Evolutionary conservation across 805 yeast species (phyloP), one percentile per base, ranked within the genome.

Genomic region (Nakazawaea wyomingensis): DNA sequence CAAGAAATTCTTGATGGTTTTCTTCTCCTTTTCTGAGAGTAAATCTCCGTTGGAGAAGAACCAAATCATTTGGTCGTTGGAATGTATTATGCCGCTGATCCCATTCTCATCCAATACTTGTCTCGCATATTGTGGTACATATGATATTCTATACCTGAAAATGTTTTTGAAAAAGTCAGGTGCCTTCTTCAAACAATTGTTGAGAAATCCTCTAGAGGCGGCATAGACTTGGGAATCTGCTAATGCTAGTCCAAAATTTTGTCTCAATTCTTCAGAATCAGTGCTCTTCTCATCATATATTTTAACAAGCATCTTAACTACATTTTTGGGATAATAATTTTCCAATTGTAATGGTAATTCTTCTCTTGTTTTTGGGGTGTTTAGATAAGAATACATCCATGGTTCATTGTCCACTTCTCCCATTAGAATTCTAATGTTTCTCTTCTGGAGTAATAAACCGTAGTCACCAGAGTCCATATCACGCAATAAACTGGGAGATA

Each of bases 211-310:
- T 43, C 71, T 55, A n/a, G 55, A 48, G 1, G 70, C 61, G 5
- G 62, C 61, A 45, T 66, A 61, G 4, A 67, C 66, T 45, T 68
- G 71, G 5, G 63, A 61, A 46, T 65, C 70, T 10, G 64, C 61
- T 27, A 61, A 54, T 20, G 64, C 62, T 6, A 53, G 50, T 20
- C 71, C 71, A 52, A 57, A 68, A 10, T 14, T 31, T 3, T 9
- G n/a, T 29, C 56, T 47, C 29, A 58, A 20, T 13, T 53, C 41
- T 39, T 52, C 60, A 16, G 34, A 41, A 32, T 48, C 47, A 17
- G 52, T 49, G n/a, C 41, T 34, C 19, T 26, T 31, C 19, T 26
- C 26, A 5, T 5, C 48, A 38, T 46, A 60, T n/a, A 44, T 39
- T 13, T 45, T 47, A 36, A 46, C 37, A 11, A 49, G 33, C 20